These are phyloP conservation scores for Wallacemonas sp. DNA, from an alignment of 208 protist genomes.

Conservation along the genomic window DNA sequence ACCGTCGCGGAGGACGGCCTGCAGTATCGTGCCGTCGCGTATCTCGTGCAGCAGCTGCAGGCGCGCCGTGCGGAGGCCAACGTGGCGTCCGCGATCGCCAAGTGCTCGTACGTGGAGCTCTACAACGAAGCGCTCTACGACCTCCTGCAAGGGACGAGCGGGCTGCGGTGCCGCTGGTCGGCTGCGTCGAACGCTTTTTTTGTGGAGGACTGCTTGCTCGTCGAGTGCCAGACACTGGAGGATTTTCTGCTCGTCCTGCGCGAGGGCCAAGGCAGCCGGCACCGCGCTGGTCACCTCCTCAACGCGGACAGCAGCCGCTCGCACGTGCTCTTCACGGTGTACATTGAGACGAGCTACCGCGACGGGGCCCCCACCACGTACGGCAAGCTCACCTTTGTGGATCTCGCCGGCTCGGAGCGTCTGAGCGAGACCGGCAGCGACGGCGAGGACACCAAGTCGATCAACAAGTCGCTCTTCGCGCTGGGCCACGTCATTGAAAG, in stretches of 20 bases:
- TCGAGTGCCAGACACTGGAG: slow-evolving; percentile 67
- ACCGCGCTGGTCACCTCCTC: slow-evolving; percentile 69
- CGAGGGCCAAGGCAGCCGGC: slow-evolving; percentile 80
- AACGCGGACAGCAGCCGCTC: slow-evolving; percentile 91
- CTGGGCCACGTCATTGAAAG: slow-evolving; percentile 88
- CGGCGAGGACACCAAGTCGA: slow-evolving; percentile 81
- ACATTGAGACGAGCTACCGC: slow-evolving; percentile 40
- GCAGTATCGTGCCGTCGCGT: slow-evolving; percentile 62
- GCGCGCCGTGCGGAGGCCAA: not conserved
- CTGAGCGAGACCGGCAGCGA: slow-evolving; percentile 80
- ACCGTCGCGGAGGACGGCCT: slow-evolving; percentile 64
- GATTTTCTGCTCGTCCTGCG: slow-evolving; percentile 83
- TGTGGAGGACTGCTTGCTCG: slow-evolving; percentile 82
- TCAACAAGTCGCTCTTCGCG: slow-evolving; percentile 91
- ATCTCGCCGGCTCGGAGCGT: slow-evolving; percentile 94
- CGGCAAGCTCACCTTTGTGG: slow-evolving; percentile 91
- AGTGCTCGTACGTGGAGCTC: slow-evolving; percentile 83
- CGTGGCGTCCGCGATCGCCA: slow-evolving; percentile 24
- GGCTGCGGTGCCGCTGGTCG: slow-evolving; percentile 76
- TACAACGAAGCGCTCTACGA: slow-evolving; percentile 90
- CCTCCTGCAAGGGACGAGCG: slow-evolving; percentile 58
- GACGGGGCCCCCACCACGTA: slow-evolving; percentile 23
- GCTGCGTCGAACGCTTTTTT: slow-evolving; percentile 71
- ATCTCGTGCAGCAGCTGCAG: slow-evolving; percentile 45
- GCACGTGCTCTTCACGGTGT: slow-evolving; percentile 91